Base-by-base conservation (phyloP, 2,329 filamentous ascomycete species). In the Hypocrella siamensis region DNA sequence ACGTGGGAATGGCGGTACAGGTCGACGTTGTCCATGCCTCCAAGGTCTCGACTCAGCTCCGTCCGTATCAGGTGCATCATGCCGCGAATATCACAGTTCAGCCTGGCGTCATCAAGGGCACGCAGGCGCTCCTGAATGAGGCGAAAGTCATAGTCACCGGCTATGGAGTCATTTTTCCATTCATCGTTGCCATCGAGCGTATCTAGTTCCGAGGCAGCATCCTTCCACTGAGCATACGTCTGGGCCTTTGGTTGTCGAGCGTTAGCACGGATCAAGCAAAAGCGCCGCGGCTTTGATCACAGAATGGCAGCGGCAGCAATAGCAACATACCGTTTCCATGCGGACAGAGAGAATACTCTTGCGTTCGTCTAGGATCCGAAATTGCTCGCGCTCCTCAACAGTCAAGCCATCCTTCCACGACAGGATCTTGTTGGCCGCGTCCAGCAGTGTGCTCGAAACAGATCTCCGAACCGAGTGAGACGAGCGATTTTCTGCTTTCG, bases 11-110 rank as follows among this genome's bases (percentile, higher is more conserved):
- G 81, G 34, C 76, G 76, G 57, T 94, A 94, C 2, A 94, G 64
- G 32, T 75, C 69, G 26, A 79, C 67, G 46, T 85, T 80, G 38
- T 81, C 83, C 79, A 94, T 93, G 31, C 79, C 80, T 6, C 83
- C 86, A 8, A 93, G 60, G 43, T 86, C 77, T 28, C 86, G 75
- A 25, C 78, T 83, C 30, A 94, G 57, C 2, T 80, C 67, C 1
- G 84, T 93, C 18, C 86, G 75, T 24, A 93, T 65, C 24, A 90
- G 63, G 46, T 84, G 76, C 46, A 90, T 65, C 78, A 93, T 90
- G 34, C 67, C 65, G 38, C 67, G 68, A 33, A 84, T 66, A 52
- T 94, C 82, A 41, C 75, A 73, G 40, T 67, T 75, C 9, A 65
- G 61, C 5, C 80, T 70, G 12, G 84, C 85, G 9, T 78, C 66